phyloP scores from a whole-genome alignment of 2,329 filamentous ascomycete genomes.

The Fusarium scirpi region DNA sequence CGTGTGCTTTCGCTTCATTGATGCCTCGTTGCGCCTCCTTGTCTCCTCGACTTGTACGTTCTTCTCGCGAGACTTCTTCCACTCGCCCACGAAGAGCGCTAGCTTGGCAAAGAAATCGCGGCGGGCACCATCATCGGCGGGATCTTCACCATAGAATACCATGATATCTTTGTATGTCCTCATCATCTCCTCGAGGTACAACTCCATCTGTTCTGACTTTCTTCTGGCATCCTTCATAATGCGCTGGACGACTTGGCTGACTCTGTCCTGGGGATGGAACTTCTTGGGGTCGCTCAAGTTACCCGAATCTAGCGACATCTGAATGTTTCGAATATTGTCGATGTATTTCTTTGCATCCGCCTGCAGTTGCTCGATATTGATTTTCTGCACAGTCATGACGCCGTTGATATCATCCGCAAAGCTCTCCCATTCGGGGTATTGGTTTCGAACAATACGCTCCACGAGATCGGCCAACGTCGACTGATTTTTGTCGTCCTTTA shows the following conservation, averaged over 20 bases:
- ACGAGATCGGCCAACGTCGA: slow-evolving; percentile 95
- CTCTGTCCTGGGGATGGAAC: slow-evolving; percentile 97
- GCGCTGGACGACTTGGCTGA: slow-evolving; percentile 89
- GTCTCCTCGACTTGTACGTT: slow-evolving; percentile 86
- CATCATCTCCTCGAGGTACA: slow-evolving; percentile 94
- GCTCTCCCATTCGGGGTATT: slow-evolving; percentile 94
- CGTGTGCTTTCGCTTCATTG: slow-evolving; percentile 90
- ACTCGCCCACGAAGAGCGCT: slow-evolving; percentile 88
- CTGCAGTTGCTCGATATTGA: slow-evolving; percentile 94
- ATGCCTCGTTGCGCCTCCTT: slow-evolving; percentile 86
- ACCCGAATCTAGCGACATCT: slow-evolving; percentile 89
- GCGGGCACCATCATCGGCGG: slow-evolving; percentile 88
- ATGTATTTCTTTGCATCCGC: slow-evolving; percentile 92
- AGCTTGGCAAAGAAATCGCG: slow-evolving; percentile 97
- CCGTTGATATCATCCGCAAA: slow-evolving; percentile 87
- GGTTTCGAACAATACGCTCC: slow-evolving; percentile 94
- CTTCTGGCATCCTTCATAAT: slow-evolving; percentile 96
- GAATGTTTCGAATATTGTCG: slow-evolving; percentile 92
- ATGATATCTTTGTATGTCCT: slow-evolving; percentile 95
- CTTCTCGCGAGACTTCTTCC: slow-evolving; percentile 97
- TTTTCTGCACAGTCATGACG: slow-evolving; percentile 84
- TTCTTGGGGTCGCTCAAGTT: slow-evolving; percentile 97
- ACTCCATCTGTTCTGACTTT: slow-evolving; percentile 94
- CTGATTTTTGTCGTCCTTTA: slow-evolving; percentile 99
- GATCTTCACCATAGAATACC: slow-evolving; percentile 95